Evolutionary conservation across 179 eudicot genomes (phyloP).

Genomic region (Vitellaria paradoxa): DNA sequence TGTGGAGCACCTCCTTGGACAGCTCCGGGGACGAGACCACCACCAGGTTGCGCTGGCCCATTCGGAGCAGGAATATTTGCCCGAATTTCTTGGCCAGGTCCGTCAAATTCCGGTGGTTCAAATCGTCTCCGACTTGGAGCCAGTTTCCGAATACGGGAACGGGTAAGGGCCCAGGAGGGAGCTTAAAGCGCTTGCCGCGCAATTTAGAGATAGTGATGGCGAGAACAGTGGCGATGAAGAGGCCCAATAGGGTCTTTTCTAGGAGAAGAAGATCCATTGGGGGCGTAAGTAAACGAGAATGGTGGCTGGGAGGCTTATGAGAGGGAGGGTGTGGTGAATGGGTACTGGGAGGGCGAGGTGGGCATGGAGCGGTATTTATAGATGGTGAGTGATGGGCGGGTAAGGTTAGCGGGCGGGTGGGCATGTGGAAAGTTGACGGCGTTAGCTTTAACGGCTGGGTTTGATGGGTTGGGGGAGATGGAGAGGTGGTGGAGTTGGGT

Average conservation of each 20-base stretch:
- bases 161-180: conserved; percentile 16
- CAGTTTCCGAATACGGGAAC: conserved; percentile 23
- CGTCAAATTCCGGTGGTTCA: conserved; percentile 17
- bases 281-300: background rate
- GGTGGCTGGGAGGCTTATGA: background rate
- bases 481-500: background rate
- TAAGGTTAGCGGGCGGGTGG: background rate
- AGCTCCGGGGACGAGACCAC: conserved; percentile 21
- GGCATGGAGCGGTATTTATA: background rate
- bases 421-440: background rate
- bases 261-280: conserved; percentile 18
- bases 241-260: conserved; percentile 14
- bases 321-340: background rate
- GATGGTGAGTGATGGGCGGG: background rate
- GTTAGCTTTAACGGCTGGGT: background rate
- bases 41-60: conserved; percentile 22
- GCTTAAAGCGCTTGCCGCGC: conserved; percentile 16
- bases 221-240: conserved; percentile 9
- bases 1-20: conserved; percentile 19
- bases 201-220: conserved; percentile 16
- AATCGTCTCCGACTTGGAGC: conserved; percentile 24
- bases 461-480: background rate
- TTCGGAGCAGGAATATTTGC: conserved; percentile 14
- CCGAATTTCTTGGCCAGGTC: conserved; percentile 16
- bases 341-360: background rate